Evolutionary conservation across 768 basidiomycete species (phyloP).

Genomic region (Lactarius indigo): DNA sequence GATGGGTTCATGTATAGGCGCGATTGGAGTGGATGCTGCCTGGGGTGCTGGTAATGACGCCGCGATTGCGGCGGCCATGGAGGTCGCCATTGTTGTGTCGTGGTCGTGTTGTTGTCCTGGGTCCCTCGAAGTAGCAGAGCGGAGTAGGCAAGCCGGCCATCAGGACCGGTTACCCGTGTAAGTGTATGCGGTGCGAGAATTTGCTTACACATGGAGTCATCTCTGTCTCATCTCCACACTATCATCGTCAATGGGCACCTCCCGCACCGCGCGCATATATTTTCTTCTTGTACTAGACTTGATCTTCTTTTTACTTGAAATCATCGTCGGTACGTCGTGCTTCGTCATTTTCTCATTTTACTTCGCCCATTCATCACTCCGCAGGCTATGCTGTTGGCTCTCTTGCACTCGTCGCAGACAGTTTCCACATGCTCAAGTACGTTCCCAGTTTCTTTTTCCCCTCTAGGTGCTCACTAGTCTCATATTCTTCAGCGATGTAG

Average conservation of each 20-base stretch:
- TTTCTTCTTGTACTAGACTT: conserved; percentile 82
- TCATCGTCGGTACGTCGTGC: conserved; percentile 60
- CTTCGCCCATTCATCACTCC: conserved; percentile 4
- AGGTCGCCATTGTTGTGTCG: conserved; percentile 54
- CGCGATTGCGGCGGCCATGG: conserved; percentile 92
- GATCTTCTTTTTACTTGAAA: conserved; percentile 82
- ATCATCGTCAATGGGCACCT: conserved; percentile 36
- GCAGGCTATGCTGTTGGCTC: conserved; percentile 94
- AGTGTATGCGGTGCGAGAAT: not conserved
- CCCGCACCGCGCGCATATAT: conserved; percentile 70
- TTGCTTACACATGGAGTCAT: not conserved
- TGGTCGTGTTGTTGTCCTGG: not conserved
- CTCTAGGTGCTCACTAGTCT: not conserved
- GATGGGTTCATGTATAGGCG: conserved; percentile 78
- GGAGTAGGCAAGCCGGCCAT: no score
- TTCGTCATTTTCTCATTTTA: conserved; percentile 1
- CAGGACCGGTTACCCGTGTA: no score
- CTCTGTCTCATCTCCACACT: conserved; percentile 1
- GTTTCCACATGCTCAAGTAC: conserved; percentile 98
- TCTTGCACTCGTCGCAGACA: conserved; percentile 92
- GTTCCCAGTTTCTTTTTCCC: conserved; percentile 29
- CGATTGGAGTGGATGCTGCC: conserved; percentile 55
- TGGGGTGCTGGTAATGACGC: conserved; percentile 72
- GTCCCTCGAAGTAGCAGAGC: no score
- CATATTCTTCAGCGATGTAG: conserved; percentile 71